Base-by-base conservation (phyloP, 768 basidiomycete species). In the Amanita rimosa region DNA sequence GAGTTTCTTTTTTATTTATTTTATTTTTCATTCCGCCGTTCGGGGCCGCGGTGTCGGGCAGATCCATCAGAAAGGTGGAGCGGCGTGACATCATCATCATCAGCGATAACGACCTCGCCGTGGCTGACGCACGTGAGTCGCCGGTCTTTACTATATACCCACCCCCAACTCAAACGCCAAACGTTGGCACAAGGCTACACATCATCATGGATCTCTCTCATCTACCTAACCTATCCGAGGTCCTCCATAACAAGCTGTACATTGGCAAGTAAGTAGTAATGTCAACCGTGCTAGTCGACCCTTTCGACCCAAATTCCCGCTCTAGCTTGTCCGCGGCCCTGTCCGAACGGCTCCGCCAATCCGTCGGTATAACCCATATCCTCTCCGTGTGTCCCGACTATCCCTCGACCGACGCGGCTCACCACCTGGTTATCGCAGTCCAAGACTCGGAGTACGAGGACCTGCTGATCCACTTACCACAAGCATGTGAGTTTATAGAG, bases 401-500 rank as follows among this genome's bases (percentile, higher is more conserved):
- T 50, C 61, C 68, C 0, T 74, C 76, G 11, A 66, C 68, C 1
- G 67, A 62, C 6, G 60, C 62, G 13, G 66, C 70, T 43, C 71
- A 73, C 52, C 50, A 73, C 52, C 50, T 72, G 44, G 58, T 55
- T 27, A 69, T 75, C 17, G 39, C 65, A 5, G 66, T 76, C 3
- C 58, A 72, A 10, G 73, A 76, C 52, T 61, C 65, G 11, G 73
- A 75, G 49, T 72, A 72, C 50, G 69, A 70, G 17, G 67, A 76
- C 36, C 68, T 88, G 21, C 73, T 86, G 13, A 76, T 81, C n/a
- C 73, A 83, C 54, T 66, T 88, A 2, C 77, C 81, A 3, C 51
- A 59, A 14, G 70, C 79, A 8, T 81, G 79, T 56, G 61, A 57
- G 11, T 88, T 85, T 60, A 85, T 88, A 26, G 70, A 81, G 54